phyloP scores from a whole-genome alignment of 352 stramenopile genomes.

The Phytophthora chlamydospora region DNA sequence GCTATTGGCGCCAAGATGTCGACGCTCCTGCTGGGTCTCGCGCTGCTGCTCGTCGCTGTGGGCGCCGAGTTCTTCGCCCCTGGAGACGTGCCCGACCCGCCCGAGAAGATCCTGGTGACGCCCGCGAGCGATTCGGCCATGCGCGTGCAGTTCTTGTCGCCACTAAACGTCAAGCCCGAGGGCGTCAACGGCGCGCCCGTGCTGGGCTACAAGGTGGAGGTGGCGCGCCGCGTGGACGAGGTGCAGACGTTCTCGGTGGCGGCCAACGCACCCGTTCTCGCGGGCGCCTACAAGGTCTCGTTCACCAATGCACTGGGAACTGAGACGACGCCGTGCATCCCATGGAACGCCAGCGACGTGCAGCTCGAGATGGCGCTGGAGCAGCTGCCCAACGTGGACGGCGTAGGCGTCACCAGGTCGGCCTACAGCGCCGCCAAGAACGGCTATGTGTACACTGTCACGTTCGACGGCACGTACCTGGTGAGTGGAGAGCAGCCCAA shows the following conservation, averaged over 20 bases:
- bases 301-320: constrained; percentile 49
- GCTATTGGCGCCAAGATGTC: no score
- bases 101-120: constrained; percentile 64
- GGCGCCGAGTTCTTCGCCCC: constrained; percentile 56
- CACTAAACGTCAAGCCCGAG: constrained; percentile 62
- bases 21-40: not conserved
- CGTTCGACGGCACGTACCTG: constrained; percentile 70
- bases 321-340: constrained; percentile 55
- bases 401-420: constrained; percentile 63
- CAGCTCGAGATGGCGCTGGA: constrained; percentile 77
- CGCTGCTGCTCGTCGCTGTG: constrained; percentile 12
- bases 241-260: constrained; percentile 76
- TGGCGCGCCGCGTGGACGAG: constrained; percentile 69
- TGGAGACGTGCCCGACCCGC: constrained; percentile 67
- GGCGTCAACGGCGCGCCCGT: constrained; percentile 74
- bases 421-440: constrained; percentile 50
- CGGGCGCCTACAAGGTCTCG: constrained; percentile 60
- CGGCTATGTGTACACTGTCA: constrained; percentile 73
- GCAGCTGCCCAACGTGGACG: constrained; percentile 69
- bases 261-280: constrained; percentile 55
- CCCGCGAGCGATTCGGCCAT: constrained; percentile 54
- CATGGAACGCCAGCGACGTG: constrained; percentile 73
- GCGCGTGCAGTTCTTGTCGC: constrained; percentile 68
- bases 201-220: constrained; percentile 80
- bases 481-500: constrained; percentile 63